A percentile compares a stretch with the other conserved stretches of the same genome.
Evolutionary conservation across 2,329 filamentous ascomycete genomes (phyloP).

Genomic region (Orbilia brochopaga): DNA sequence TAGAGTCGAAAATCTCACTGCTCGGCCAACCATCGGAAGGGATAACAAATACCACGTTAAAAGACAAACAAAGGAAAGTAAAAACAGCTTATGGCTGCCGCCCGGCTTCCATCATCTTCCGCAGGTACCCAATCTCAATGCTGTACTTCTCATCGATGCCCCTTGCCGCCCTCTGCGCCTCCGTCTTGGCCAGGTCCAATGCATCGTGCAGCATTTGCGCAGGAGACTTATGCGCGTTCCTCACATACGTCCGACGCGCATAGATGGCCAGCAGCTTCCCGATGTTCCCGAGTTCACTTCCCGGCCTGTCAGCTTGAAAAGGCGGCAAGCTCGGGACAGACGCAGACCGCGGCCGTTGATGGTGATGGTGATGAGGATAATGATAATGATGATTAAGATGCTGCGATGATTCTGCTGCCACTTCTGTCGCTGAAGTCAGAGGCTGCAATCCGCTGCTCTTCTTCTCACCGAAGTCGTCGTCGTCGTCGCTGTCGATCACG

Average conservation of each 20-base stretch:
- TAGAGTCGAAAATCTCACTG: background rate
- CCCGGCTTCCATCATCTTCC: slow-evolving; percentile 48
- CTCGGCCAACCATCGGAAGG: background rate
- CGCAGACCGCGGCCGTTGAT: slow-evolving; percentile 21
- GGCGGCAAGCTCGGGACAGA: slow-evolving; percentile 37
- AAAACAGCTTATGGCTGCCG: background rate
- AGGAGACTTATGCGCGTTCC: slow-evolving; percentile 47
- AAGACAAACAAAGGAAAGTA: background rate
- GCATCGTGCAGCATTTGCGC: slow-evolving; percentile 40
- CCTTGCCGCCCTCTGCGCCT: slow-evolving; percentile 25
- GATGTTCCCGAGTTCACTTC: slow-evolving; percentile 32
- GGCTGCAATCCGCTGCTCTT: slow-evolving; percentile 10
- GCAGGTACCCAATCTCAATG: slow-evolving; percentile 49
- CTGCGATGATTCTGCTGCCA: no score
- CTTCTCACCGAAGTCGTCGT: slow-evolving; percentile 30
- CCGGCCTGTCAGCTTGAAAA: slow-evolving; percentile 25
- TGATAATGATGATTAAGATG: slow-evolving; percentile 6
- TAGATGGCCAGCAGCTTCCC: slow-evolving; percentile 39
- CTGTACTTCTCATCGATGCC: slow-evolving; percentile 48
- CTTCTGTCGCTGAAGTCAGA: slow-evolving; percentile 26
- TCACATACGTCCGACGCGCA: slow-evolving; percentile 35
- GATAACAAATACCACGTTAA: background rate
- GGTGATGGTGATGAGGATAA: slow-evolving; percentile 19
- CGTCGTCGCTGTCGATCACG: slow-evolving; percentile 45
- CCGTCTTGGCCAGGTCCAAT: slow-evolving; percentile 33